A percentile compares a stretch with the other conserved stretches of the same genome.
Conservation (phyloP, 768 basidiomycete species). For the Trametes coccinea region DNA sequence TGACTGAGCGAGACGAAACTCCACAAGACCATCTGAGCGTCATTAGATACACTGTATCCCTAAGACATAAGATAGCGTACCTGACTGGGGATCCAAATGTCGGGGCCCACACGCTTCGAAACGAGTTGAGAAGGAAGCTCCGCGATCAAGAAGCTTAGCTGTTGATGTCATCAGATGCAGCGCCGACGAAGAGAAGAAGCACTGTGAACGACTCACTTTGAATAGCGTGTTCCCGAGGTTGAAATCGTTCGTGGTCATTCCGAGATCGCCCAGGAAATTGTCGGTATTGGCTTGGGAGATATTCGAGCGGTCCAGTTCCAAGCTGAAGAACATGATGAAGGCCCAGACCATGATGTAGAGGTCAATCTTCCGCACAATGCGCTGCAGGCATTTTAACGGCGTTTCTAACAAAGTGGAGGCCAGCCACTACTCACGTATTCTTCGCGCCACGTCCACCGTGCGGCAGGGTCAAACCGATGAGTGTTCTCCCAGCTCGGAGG, state of each 20-base stretch:
- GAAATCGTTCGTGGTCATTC: constrained; percentile 62
- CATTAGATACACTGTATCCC: not conserved
- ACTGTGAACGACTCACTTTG: constrained; percentile 37
- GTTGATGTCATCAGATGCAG: not conserved
- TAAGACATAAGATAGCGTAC: constrained; percentile 28
- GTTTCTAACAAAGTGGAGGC: not conserved
- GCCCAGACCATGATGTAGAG: constrained; percentile 61
- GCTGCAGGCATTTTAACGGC: constrained; percentile 31
- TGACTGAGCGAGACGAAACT: constrained; percentile 56
- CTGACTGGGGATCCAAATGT: constrained; percentile 65
- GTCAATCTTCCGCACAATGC: constrained; percentile 61
- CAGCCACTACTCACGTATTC: constrained; percentile 46
- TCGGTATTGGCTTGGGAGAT: constrained; percentile 68
- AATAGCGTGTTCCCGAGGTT: constrained; percentile 65
- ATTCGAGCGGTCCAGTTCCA: constrained; percentile 62
- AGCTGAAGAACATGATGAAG: constrained; percentile 60
- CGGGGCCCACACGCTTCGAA: constrained; percentile 67
- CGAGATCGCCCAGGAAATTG: constrained; percentile 63
- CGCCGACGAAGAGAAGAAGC: not conserved
- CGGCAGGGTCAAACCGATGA: constrained; percentile 62
- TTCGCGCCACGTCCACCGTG: constrained; percentile 73
- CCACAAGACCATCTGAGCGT: constrained; percentile 52
- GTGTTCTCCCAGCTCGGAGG: constrained; percentile 57
- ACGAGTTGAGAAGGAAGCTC: constrained; percentile 70
- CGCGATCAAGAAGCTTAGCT: constrained; percentile 36